Evolutionary conservation across 345 rosid genomes (phyloP).

Genomic region (Citrus inodora): DNA sequence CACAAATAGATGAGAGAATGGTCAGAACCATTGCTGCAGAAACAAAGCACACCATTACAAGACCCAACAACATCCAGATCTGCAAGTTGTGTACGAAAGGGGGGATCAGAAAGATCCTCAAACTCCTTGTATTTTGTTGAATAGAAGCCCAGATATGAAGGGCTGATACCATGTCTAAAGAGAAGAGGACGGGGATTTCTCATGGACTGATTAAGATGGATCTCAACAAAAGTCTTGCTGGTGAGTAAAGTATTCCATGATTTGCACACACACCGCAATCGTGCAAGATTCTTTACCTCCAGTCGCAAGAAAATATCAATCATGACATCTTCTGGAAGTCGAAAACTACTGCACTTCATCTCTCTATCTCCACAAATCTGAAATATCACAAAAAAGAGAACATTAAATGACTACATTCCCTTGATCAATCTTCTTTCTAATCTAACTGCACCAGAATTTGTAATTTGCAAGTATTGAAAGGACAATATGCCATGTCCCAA

Average conservation of each 20-base stretch:
- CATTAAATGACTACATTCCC: background rate
- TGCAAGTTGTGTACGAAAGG: background rate
- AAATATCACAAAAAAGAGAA: background rate
- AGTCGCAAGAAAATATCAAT: slow-evolving; percentile 3
- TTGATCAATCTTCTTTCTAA: background rate
- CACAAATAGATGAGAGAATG: slow-evolving; percentile 15
- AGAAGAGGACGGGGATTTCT: background rate
- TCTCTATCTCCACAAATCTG: background rate
- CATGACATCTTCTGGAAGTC: slow-evolving; percentile 12
- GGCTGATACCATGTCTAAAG: background rate
- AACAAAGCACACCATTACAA: slow-evolving; percentile 11
- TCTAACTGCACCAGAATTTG: background rate
- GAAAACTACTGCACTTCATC: background rate
- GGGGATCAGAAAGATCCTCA: slow-evolving; percentile 1
- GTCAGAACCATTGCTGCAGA: slow-evolving; percentile 5
- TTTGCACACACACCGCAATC: slow-evolving; percentile 15
- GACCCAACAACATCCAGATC: slow-evolving; percentile 13
- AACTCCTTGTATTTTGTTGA: background rate
- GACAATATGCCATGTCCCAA: background rate
- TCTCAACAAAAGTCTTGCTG: slow-evolving; percentile 1
- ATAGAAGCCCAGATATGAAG: slow-evolving; percentile 8
- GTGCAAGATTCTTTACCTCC: slow-evolving; percentile 1
- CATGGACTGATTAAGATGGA: background rate
- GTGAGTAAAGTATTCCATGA: slow-evolving; percentile 11
- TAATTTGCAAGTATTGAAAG: background rate